These are phyloP conservation scores for Mollisia scopiformis DNA, from an alignment of 2,329 filamentous ascomycete species.

Conservation along the genomic window DNA sequence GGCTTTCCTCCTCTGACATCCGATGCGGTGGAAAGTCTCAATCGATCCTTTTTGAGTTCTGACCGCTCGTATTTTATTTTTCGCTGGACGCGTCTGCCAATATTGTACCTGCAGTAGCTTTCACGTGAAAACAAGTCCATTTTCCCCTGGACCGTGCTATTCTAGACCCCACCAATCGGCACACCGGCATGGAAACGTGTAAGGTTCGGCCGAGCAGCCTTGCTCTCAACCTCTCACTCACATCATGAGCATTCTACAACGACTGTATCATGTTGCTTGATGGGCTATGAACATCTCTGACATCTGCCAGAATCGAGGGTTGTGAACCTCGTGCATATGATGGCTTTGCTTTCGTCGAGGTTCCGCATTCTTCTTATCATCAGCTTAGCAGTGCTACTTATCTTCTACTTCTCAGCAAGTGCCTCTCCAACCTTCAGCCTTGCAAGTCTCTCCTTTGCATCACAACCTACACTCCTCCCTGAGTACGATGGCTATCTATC, in stretches of 20 bases:
- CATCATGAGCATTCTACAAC: neutral
- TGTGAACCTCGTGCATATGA: neutral
- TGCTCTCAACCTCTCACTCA: neutral
- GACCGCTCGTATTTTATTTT: constrained; percentile 1
- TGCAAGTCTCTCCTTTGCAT: neutral
- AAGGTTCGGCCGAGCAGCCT: neutral
- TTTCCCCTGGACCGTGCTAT: neutral
- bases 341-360: neutral
- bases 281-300: neutral
- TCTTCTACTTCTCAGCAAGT: neutral
- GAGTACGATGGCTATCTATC: constrained; percentile 39
- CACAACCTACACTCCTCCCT: neutral
- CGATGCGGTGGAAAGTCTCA: too few species aligned
- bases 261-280: neutral
- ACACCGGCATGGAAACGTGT: neutral
- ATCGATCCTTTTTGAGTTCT: constrained; percentile 1
- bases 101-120: constrained; percentile 8
- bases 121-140: neutral
- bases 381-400: neutral
- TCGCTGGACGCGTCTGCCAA: neutral
- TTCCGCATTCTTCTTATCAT: neutral
- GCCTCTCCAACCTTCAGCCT: constrained; percentile 3
- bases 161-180: neutral
- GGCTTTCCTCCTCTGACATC: too few species aligned
- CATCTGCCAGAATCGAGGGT: neutral